phyloP scores from a whole-genome alignment of 2,329 filamentous ascomycete genomes.

The Curvularia spicifera region DNA sequence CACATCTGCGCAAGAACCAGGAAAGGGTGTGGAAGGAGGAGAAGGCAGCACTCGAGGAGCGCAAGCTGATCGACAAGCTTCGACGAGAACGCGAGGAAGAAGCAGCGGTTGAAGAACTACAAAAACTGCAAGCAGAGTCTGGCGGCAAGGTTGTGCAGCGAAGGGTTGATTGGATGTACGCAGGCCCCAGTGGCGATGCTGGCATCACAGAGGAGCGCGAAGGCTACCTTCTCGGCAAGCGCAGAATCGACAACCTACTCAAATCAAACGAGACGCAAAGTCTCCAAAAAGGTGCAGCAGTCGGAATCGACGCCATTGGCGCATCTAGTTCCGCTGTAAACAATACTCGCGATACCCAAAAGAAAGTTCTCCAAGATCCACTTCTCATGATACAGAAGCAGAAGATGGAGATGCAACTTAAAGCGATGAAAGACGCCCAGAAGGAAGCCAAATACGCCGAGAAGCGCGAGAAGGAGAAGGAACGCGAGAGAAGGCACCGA shows the following conservation, averaged over 20 bases:
- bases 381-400: slow-evolving; percentile 91
- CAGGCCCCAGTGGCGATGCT: slow-evolving; percentile 77
- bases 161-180: slow-evolving; percentile 98
- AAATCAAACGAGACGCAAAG: slow-evolving; percentile 74
- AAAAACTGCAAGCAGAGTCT: slow-evolving; percentile 79
- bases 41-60: slow-evolving; percentile 89
- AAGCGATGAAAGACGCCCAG: slow-evolving; percentile 65
- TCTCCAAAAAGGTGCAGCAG: slow-evolving; percentile 69
- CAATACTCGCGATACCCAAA: slow-evolving; percentile 76
- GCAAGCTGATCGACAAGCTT: slow-evolving; percentile 90
- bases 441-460: slow-evolving; percentile 47
- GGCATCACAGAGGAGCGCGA: slow-evolving; percentile 81
- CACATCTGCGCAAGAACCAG: slow-evolving; percentile 88
- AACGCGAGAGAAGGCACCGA: slow-evolving; percentile 57
- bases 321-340: slow-evolving; percentile 64
- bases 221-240: slow-evolving; percentile 89
- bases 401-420: slow-evolving; percentile 67
- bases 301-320: slow-evolving; percentile 58
- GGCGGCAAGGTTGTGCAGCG: slow-evolving; percentile 81
- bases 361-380: slow-evolving; percentile 90
- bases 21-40: slow-evolving; percentile 89
- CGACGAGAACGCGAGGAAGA: slow-evolving; percentile 95
- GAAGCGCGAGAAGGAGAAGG: slow-evolving; percentile 45
- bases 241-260: slow-evolving; percentile 85
- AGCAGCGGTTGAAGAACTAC: slow-evolving; percentile 87